Conservation (phyloP, 306 rosid genomes). For the Macrotyloma uniflorum region DNA sequence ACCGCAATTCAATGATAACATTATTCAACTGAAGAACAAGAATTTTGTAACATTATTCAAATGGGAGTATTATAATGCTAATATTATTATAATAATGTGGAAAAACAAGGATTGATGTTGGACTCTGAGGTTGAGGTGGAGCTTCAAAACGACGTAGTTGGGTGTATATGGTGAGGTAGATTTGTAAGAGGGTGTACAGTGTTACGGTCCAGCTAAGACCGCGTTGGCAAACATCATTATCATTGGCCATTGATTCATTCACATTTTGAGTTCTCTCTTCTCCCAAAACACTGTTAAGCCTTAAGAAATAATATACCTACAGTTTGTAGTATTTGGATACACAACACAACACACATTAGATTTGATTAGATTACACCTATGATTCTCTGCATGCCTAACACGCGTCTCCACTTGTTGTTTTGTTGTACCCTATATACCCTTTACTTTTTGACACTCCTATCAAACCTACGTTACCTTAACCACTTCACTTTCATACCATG, state of each 20-base stretch:
- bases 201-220: constrained; percentile 21
- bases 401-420: constrained; percentile 32
- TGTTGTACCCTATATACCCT: background rate
- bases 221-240: constrained; percentile 23
- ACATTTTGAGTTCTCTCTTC: background rate
- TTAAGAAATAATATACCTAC: background rate
- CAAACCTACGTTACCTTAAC: background rate
- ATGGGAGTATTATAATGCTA: background rate
- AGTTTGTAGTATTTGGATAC: background rate
- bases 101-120: background rate
- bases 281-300: background rate
- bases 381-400: constrained; percentile 53
- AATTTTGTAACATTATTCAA: constrained; percentile 9
- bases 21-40: constrained; percentile 31
- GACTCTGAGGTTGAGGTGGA: background rate
- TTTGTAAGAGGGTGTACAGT: background rate
- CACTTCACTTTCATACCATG: background rate
- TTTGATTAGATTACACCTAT: constrained; percentile 30
- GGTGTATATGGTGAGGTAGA: background rate
- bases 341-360: background rate
- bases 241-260: constrained; percentile 15
- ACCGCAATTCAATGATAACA: constrained; percentile 19
- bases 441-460: constrained; percentile 27
- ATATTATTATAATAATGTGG: background rate
- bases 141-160: constrained; percentile 23